These are phyloP conservation scores for Aegilops speltoides DNA, from an alignment of 176 grass and related monocot species.

Conservation along the genomic window DNA sequence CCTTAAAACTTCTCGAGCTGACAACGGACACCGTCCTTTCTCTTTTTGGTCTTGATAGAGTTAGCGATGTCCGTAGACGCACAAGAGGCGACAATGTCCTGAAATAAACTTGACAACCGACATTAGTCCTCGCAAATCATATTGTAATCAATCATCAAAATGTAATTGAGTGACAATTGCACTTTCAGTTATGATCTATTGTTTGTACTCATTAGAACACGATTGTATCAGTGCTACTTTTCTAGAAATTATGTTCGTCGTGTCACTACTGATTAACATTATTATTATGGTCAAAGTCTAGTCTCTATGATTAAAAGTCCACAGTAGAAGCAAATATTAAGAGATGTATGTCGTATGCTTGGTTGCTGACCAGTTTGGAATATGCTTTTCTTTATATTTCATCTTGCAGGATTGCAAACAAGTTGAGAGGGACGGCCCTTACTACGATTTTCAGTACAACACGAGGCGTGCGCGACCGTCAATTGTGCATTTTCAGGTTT, in stretches of 20 bases:
- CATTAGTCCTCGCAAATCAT: too few relatives aligned
- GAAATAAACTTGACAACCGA: too few relatives aligned
- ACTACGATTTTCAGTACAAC: conserved; percentile 93
- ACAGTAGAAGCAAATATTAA: neutral
- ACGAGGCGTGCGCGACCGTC: conserved; percentile 65
- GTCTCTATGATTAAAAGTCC: neutral
- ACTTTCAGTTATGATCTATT: neutral
- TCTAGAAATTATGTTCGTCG: neutral
- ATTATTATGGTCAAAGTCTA: neutral
- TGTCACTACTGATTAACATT: neutral
- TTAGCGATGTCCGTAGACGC: too few relatives aligned
- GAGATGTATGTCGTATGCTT: neutral
- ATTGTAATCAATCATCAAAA: too few relatives aligned
- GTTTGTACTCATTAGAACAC: neutral
- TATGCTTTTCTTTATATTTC: conserved; percentile 14
- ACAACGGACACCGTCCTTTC: too few relatives aligned
- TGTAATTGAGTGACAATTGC: too few relatives aligned
- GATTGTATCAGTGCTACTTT: neutral
- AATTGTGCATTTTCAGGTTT: conserved; percentile 95
- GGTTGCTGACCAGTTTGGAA: conserved; percentile 6
- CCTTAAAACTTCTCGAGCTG: too few relatives aligned
- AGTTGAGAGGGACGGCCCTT: conserved; percentile 52
- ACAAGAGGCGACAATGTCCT: too few relatives aligned
- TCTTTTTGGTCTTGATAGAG: too few relatives aligned
- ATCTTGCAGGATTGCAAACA: conserved; percentile 59